Evolutionary conservation across 768 basidiomycete species (phyloP), one percentile per base, ranked within the genome.

Genomic region (Hypholoma fasciculare): DNA sequence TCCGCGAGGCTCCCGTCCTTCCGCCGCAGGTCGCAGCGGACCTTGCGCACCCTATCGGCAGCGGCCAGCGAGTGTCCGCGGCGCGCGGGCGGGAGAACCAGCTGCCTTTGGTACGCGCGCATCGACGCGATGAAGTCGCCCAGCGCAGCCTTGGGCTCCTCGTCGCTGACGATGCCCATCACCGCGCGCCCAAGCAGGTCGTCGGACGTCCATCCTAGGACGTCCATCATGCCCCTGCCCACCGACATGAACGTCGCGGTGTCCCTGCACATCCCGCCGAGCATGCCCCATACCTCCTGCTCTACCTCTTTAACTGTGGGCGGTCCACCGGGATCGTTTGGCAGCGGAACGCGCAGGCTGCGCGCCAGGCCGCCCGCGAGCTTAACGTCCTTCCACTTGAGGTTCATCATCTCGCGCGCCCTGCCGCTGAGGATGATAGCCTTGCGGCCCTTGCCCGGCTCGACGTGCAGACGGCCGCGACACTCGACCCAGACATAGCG

Each of bases 391-490:
- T 74, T 76, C 92, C 92, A 94, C 4, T 68, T 71, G 20, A 94
- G 70, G 1, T 63, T 68, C 7, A 86, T 84, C 79, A 92, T 88
- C 65, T 80, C 80, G 46, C 88, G 75, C 30, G 88, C 83, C 8
- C 96, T 80, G 0, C 90, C 96, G 56, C 84, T 85, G n/a, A 99
- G 79, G 37, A 99, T 85, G 67, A 99, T 94, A 1, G 94, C 93
- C 73, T 98, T 97, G 38, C 94, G 78, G 0, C 94, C 94, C 68
- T 98, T 98, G 1, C 94, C 94, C 0, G 94, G 89, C 75, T 99
- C 96, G 56, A 92, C 83, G 65, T 96, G 90, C 40, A 98, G 79
- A 30, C 92, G 79, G 1, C 96, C 96, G n/a, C 88, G 79, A 50
- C 87, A 89, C 69, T 97, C 94, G 14, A 98, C 78, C 96, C 96